Evolutionary conservation across 139 green algal genomes (phyloP), one percentile per base, ranked within the genome.

Genomic region (Monoraphidium neglectum): DNA sequence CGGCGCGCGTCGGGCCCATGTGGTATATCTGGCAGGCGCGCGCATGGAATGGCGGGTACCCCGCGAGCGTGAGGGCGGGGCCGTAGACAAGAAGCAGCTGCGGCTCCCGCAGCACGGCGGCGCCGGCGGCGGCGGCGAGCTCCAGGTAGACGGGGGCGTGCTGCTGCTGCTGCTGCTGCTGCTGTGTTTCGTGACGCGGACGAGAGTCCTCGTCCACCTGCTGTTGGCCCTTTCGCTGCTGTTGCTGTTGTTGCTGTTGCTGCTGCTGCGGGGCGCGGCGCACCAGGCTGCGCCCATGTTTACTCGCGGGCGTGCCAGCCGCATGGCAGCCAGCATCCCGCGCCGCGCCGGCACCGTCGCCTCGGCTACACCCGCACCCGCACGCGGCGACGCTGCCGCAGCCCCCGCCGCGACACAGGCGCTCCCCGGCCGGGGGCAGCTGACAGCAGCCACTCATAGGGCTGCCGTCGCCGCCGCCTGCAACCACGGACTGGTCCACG

Each of bases 1-100:
- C 79, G 15, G 18, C 26, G 2, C 33, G 30, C 37, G 70, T 12
- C 2, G 15, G 37, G 1, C 74, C 79, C 38, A 81, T 21, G 46
- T 79, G 74, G 24, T 81, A 71, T 2, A 85, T 51, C 53, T 85
- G 73, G 24, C 30, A 62, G 1, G n/a, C 49, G 18, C 79, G 69
- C 23, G 68, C 72, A 65, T 85, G 79, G 40, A 72, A 81, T 1
- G 79, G 73, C 5, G 79, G 79, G 68, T 81, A 85, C 13, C 79
- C 79, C 18, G 79, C 79, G 4, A 85, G 54, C 18, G 43, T 79
- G 18, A 73, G 49, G 37, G 62, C 68, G 30, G 79, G 74, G 2
- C 79, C 79, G 54, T 67, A 81, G 33, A 85, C 68, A 15, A 77
- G 61, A 67, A 84, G 59, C 38, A 82, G 61, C 67, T 82, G 43